Evolutionary conservation across 2,329 filamentous ascomycete species (phyloP).

Genomic region (Colletotrichum godetiae): DNA sequence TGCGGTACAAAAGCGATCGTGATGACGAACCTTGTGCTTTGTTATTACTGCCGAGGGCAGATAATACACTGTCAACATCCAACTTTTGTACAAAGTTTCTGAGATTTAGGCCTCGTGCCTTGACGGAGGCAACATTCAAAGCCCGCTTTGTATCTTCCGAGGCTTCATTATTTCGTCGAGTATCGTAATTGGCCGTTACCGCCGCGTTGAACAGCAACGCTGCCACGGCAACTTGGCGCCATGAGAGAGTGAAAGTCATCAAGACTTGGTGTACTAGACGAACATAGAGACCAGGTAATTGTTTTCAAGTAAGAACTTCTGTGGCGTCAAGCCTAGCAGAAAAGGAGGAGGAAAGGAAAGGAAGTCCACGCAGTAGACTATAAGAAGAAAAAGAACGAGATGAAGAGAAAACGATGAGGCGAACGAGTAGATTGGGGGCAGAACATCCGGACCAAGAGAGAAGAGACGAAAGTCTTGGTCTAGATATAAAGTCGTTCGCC

Average conservation of each 20-base stretch:
- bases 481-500: slow-evolving; percentile 17
- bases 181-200: slow-evolving; percentile 22
- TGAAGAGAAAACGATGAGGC: not conserved
- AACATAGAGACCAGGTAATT: not conserved
- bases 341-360: not conserved
- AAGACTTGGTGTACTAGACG: not conserved
- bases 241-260: slow-evolving; percentile 16
- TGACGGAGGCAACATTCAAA: slow-evolving; percentile 10
- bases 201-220: slow-evolving; percentile 29
- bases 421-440: not conserved
- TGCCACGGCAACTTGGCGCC: slow-evolving; percentile 29
- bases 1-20: rapidly evolving
- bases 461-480: slow-evolving; percentile 2
- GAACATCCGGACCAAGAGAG: not conserved
- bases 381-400: not conserved
- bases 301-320: not conserved
- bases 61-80: slow-evolving; percentile 10
- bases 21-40: slow-evolving; percentile 1
- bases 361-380: slow-evolving; percentile 15
- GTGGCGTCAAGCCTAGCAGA: slow-evolving; percentile 29
- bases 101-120: not conserved
- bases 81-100: slow-evolving; percentile 23
- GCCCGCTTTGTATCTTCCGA: slow-evolving; percentile 19
- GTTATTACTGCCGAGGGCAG: not conserved
- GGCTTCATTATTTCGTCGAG: slow-evolving; percentile 1